These are phyloP conservation scores for Russula lepida DNA, from an alignment of 768 basidiomycete species.

Conservation along the genomic window DNA sequence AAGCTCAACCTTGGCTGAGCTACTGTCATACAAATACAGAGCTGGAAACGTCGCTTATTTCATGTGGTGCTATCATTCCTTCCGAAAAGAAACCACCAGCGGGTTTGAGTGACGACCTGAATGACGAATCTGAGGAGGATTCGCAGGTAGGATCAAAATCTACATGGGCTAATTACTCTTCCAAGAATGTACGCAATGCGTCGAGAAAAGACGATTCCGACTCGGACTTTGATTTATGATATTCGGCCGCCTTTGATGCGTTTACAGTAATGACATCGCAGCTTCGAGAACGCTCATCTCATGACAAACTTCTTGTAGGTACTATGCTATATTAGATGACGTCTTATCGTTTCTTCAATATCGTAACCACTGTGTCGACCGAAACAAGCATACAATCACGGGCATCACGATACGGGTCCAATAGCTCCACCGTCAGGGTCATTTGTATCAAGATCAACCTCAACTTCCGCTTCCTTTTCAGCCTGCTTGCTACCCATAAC, in stretches of 20 bases:
- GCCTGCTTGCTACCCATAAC: slow-evolving; percentile 62
- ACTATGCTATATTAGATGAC: not conserved
- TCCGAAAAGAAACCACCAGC: slow-evolving; percentile 34
- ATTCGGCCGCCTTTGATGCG: not conserved
- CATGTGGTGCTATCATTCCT: slow-evolving; percentile 56
- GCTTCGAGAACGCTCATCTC: not conserved
- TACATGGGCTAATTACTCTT: slow-evolving; percentile 44
- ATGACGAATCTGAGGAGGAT: slow-evolving; percentile 41
- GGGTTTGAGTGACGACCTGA: slow-evolving; percentile 28
- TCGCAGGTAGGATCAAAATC: slow-evolving; percentile 50
- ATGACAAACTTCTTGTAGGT: not conserved
- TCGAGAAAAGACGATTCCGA: slow-evolving; percentile 60
- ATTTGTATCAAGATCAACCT: slow-evolving; percentile 2
- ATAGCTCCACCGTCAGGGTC: slow-evolving; percentile 26
- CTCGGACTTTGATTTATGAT: slow-evolving; percentile 56
- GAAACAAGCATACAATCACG: slow-evolving; percentile 17
- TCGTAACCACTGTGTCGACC: slow-evolving; percentile 14
- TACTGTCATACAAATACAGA: slow-evolving; percentile 32
- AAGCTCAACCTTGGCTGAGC: not conserved
- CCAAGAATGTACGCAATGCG: slow-evolving; percentile 48
- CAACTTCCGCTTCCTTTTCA: slow-evolving; percentile 32
- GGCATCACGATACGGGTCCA: slow-evolving; percentile 25
- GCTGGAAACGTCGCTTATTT: slow-evolving; percentile 60
- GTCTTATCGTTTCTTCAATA: not conserved
- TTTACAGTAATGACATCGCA: not conserved